phyloP scores from a whole-genome alignment of 805 yeast species.

The Metschnikowia aberdeeniae region DNA sequence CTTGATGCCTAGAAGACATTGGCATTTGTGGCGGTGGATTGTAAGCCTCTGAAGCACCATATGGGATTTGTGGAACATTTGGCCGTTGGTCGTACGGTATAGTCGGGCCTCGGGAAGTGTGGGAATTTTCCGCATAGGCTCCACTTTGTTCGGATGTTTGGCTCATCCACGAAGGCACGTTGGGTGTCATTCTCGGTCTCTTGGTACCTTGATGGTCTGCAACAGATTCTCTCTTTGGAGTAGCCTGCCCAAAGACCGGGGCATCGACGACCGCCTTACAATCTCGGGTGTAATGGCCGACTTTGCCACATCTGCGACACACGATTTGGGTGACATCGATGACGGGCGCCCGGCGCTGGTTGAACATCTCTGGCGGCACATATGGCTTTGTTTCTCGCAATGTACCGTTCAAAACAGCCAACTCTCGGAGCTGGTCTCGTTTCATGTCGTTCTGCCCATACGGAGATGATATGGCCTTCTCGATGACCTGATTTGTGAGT shows the following conservation, averaged over 20 bases:
- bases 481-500: conserved; percentile 69
- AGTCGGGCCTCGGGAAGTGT: neutral
- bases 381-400: conserved; percentile 72
- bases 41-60: neutral
- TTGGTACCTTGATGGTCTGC: neutral
- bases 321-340: conserved; percentile 51
- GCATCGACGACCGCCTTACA: conserved; percentile 48
- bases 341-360: conserved; percentile 25
- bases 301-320: conserved; percentile 74
- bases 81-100: neutral
- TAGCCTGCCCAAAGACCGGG: neutral
- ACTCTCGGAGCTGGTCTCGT: conserved; percentile 82
- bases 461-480: conserved; percentile 83
- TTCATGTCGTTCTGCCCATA: conserved; percentile 91
- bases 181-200: neutral
- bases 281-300: conserved; percentile 87
- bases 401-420: conserved; percentile 94
- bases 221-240: neutral
- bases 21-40: conserved; percentile 4
- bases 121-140: neutral
- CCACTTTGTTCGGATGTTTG: neutral
- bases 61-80: neutral
- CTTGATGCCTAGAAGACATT: neutral
- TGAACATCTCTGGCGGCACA: conserved; percentile 35
- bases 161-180: conserved; percentile 3